Percentiles rank a stretch among this genome's conserved stretches.
These are phyloP conservation scores for Pestalotiopsis sp. DNA, from an alignment of 2,329 filamentous ascomycete genomes.

Conservation along the genomic window DNA sequence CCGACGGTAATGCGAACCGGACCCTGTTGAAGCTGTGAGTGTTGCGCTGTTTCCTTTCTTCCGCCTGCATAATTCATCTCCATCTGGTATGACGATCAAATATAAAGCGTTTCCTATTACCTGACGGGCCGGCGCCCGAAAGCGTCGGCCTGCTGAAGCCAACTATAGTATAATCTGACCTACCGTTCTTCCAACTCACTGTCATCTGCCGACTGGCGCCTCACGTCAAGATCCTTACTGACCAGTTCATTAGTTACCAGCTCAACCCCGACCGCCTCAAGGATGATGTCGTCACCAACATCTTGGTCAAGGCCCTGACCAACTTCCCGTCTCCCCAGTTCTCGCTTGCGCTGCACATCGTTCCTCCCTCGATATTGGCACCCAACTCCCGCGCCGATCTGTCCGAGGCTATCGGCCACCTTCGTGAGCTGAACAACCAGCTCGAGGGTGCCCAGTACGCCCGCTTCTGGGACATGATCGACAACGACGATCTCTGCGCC, in stretches of 20 bases:
- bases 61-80: slow-evolving; percentile 18
- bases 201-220: background rate
- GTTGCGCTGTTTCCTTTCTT: slow-evolving; percentile 18
- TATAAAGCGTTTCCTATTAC: slow-evolving; percentile 98
- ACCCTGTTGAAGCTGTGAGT: slow-evolving; percentile 96
- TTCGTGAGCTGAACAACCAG: slow-evolving; percentile 80
- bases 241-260: slow-evolving; percentile 75
- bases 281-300: slow-evolving; percentile 97
- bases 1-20: slow-evolving; percentile 96
- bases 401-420: slow-evolving; percentile 88
- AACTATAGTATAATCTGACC: slow-evolving; percentile 78
- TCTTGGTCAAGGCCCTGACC: slow-evolving; percentile 96
- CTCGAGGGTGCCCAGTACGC: slow-evolving; percentile 90
- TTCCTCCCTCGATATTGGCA: slow-evolving; percentile 79
- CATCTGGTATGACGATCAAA: slow-evolving; percentile 69
- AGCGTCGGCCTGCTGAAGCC: slow-evolving; percentile 66
- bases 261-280: slow-evolving; percentile 98
- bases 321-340: slow-evolving; percentile 97
- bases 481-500: slow-evolving; percentile 93
- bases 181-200: slow-evolving; percentile 5
- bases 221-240: background rate
- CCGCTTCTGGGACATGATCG: slow-evolving; percentile 89
- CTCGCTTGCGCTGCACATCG: slow-evolving; percentile 89
- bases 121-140: slow-evolving; percentile 69
- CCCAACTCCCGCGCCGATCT: slow-evolving; percentile 68